phyloP scores from a whole-genome alignment of 768 basidiomycete genomes.

The Termitomyces sp. region DNA sequence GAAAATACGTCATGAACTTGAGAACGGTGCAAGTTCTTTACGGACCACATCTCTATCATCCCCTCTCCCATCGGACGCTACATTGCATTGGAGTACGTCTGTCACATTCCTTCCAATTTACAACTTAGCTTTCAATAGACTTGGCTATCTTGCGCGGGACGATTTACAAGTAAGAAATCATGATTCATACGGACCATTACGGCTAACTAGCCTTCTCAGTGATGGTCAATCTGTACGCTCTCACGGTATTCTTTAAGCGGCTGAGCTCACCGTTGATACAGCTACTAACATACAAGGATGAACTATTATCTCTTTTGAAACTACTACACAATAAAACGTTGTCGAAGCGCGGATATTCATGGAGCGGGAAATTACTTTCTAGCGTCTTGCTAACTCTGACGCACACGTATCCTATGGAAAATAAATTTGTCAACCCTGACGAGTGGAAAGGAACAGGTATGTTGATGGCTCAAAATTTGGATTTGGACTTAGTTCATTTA shows the following conservation, averaged over 20 bases:
- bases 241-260: neutral
- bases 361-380: conserved; percentile 73
- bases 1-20: conserved; percentile 73
- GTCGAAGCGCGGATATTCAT: conserved; percentile 79
- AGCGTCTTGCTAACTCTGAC: conserved; percentile 71
- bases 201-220: conserved; percentile 21
- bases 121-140: conserved; percentile 35
- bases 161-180: conserved; percentile 62
- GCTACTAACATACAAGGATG: conserved; percentile 60
- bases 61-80: conserved; percentile 75
- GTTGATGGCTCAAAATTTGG: neutral
- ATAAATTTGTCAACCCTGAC: conserved; percentile 73
- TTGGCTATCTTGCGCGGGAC: conserved; percentile 73
- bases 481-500: conserved; percentile 19
- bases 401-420: conserved; percentile 77
- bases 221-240: conserved; percentile 56
- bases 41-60: conserved; percentile 66
- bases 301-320: conserved; percentile 55
- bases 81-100: conserved; percentile 78
- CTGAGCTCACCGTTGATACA: conserved; percentile 21
- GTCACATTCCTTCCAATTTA: conserved; percentile 1
- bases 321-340: conserved; percentile 66
- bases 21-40: conserved; percentile 76
- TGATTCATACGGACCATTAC: neutral
- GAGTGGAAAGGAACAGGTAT: conserved; percentile 72